Evolutionary conservation across 257 asterid genomes (phyloP).

Genomic region (Ehretia macrophylla): DNA sequence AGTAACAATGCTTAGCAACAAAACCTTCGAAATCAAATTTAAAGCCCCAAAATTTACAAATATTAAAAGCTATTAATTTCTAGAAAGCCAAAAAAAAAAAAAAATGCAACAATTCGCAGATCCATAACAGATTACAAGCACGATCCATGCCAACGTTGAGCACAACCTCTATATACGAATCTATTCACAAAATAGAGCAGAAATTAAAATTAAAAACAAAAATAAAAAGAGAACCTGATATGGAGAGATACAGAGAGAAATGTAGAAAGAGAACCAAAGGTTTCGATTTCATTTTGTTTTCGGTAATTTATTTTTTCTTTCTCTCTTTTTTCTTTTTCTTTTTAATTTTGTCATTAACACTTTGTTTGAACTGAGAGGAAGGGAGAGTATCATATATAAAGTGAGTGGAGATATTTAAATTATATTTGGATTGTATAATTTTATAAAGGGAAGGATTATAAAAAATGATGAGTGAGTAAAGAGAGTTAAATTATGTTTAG

Average conservation of each 20-base stretch:
- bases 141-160: not conserved
- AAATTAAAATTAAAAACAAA: too few species aligned
- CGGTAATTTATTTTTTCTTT: not conserved
- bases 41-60: too few species aligned
- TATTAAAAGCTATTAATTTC: too few species aligned
- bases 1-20: too few species aligned
- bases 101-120: not conserved
- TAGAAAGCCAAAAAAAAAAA: too few species aligned
- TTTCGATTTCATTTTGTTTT: constrained; percentile 3
- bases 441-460: too few species aligned
- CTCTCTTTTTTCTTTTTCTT: not conserved
- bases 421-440: too few species aligned
- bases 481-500: too few species aligned
- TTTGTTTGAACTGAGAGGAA: too few species aligned
- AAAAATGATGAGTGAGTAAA: too few species aligned
- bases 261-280: constrained; percentile 9
- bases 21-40: not conserved
- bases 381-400: too few species aligned
- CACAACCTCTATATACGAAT: not conserved
- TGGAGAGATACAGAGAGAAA: constrained; percentile 9
- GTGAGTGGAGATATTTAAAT: too few species aligned
- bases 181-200: not conserved
- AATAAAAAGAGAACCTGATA: constrained; percentile 11
- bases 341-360: not conserved
- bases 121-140: not conserved